Evolutionary conservation across 2,329 filamentous ascomycete genomes (phyloP).

Genomic region (Pestalotiopsis sp.): DNA sequence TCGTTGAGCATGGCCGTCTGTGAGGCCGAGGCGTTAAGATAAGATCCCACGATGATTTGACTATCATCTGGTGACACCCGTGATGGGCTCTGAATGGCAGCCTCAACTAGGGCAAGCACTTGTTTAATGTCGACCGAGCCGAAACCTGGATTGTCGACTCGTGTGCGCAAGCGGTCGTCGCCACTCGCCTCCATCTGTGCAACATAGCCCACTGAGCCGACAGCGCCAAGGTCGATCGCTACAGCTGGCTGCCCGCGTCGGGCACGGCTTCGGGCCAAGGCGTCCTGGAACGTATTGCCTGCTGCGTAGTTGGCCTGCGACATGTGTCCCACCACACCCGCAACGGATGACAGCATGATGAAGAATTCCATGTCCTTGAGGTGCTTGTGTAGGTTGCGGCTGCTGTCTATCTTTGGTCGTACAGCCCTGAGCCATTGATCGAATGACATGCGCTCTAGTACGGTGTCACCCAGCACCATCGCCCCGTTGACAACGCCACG

Average conservation of each 20-base stretch:
- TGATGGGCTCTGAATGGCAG: no score
- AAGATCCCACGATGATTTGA: no score
- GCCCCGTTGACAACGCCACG: constrained; percentile 16
- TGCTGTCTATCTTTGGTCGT: constrained; percentile 16
- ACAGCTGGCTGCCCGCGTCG: neutral
- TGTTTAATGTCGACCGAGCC: no score
- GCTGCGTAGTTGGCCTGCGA: constrained; percentile 11
- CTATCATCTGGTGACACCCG: no score
- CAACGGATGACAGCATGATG: constrained; percentile 38
- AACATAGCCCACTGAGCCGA: constrained; percentile 2
- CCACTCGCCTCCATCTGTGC: neutral
- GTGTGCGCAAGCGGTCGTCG: constrained; percentile 1
- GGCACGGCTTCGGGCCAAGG: neutral
- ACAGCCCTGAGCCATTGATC: constrained; percentile 11
- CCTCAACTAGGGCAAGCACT: no score
- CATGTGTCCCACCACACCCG: constrained; percentile 33
- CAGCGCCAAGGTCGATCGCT: constrained; percentile 5
- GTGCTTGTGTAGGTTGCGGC: constrained; percentile 23
- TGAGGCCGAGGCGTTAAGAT: no score
- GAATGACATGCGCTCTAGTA: constrained; percentile 17
- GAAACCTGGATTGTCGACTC: no score
- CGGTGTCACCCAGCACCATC: constrained; percentile 14
- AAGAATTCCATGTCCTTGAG: constrained; percentile 33
- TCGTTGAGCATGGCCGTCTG: no score
- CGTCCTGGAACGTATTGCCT: constrained; percentile 6